Evolutionary conservation across 805 yeast genomes (phyloP).

Genomic region (Candida taoyuanica): DNA sequence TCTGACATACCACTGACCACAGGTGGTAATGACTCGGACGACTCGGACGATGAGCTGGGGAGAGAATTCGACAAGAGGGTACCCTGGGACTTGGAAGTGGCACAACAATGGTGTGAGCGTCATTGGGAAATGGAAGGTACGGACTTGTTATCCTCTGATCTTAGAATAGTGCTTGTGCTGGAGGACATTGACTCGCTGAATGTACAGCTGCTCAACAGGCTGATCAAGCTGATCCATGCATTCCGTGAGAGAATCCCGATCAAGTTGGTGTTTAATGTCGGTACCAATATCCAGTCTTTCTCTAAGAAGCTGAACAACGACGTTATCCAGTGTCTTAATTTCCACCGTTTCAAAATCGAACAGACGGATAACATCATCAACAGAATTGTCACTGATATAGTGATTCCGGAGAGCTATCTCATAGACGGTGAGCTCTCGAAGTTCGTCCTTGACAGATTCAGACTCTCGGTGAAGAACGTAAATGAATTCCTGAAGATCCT

Average conservation of each 20-base stretch:
- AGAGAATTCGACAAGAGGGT: slow-evolving; percentile 18
- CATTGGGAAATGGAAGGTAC: slow-evolving; percentile 4
- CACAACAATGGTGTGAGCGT: slow-evolving; percentile 23
- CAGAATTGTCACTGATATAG: slow-evolving; percentile 18
- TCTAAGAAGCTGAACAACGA: slow-evolving; percentile 17
- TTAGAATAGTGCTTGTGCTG: slow-evolving; percentile 20
- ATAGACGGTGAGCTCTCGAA: slow-evolving; percentile 20
- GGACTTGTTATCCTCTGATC: slow-evolving; percentile 5
- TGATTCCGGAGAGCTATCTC: slow-evolving; percentile 16
- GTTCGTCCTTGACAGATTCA: slow-evolving; percentile 21
- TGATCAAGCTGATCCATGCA: slow-evolving; percentile 16
- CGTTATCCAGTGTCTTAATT: slow-evolving; percentile 11
- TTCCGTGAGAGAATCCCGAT: slow-evolving; percentile 20
- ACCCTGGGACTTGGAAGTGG: slow-evolving; percentile 25
- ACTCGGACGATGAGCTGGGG: slow-evolving; percentile 14
- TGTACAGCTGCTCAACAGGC: slow-evolving; percentile 15
- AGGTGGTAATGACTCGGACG: slow-evolving; percentile 9
- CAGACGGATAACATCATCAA: slow-evolving; percentile 24
- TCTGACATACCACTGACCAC: slow-evolving; percentile 1
- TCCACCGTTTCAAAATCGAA: slow-evolving; percentile 22
- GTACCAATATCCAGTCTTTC: slow-evolving; percentile 19
- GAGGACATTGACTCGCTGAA: slow-evolving; percentile 27
- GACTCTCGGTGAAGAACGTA: slow-evolving; percentile 20
- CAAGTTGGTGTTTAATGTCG: slow-evolving; percentile 24
- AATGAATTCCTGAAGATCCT: slow-evolving; percentile 24